Evolutionary conservation across 2,329 filamentous ascomycete species (phyloP).

Genomic region (Dactylellina haptotyla): DNA sequence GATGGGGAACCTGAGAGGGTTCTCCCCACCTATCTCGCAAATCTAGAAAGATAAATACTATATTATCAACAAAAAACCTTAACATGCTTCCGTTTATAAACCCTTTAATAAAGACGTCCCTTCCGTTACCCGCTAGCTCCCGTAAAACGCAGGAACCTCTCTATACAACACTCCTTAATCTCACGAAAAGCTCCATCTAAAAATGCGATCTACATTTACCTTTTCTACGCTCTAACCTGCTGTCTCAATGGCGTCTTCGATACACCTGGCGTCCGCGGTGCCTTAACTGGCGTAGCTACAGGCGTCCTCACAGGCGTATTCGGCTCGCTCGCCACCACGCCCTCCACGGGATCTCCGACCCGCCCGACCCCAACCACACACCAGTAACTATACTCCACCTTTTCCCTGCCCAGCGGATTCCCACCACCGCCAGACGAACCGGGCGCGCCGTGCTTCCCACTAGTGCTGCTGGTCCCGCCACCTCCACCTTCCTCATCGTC

Average conservation of each 20-base stretch:
- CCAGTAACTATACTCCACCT: conserved; percentile 93
- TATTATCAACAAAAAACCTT: too few species aligned
- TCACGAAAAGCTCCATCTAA: too few species aligned
- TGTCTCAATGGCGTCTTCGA: conserved; percentile 36
- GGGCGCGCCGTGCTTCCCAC: conserved; percentile 57
- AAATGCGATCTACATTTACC: too few species aligned
- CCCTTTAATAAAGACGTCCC: too few species aligned
- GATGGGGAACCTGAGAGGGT: too few species aligned
- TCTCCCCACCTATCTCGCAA: too few species aligned
- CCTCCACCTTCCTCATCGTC: conserved; percentile 71
- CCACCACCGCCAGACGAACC: conserved; percentile 55
- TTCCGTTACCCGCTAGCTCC: too few species aligned
- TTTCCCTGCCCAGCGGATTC: conserved; percentile 69
- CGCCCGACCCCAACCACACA: conserved; percentile 87
- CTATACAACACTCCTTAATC: too few species aligned
- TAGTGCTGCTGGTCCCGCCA: conserved; percentile 56
- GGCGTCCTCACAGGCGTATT: conserved; percentile 51
- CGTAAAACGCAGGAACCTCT: too few species aligned
- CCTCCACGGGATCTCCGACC: conserved; percentile 68
- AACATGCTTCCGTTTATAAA: too few species aligned
- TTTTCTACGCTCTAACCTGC: conserved; percentile 19
- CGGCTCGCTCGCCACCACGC: conserved; percentile 49
- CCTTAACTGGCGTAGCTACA: conserved; percentile 45
- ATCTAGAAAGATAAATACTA: too few species aligned
- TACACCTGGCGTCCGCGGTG: conserved; percentile 33